A percentile compares a stretch with the other conserved stretches of the same genome.
phyloP scores from a whole-genome alignment of 2,329 filamentous ascomycete species.

The Elsinoe fawcettii region DNA sequence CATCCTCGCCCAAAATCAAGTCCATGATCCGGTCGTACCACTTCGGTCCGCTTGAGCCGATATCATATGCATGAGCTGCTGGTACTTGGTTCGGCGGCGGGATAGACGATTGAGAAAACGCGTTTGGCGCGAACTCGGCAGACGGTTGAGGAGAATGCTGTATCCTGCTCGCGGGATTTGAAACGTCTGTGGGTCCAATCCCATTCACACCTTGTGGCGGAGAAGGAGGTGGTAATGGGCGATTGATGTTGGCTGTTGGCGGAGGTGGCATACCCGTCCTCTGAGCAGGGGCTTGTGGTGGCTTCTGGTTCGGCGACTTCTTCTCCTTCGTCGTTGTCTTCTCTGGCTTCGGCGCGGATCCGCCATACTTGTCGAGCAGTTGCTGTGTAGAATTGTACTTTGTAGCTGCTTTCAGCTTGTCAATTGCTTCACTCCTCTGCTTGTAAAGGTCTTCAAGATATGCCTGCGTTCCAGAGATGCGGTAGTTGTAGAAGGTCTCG shows the following conservation, averaged over 20 bases:
- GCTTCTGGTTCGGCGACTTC: slow-evolving; percentile 21
- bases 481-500: slow-evolving; percentile 69
- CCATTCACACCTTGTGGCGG: slow-evolving; percentile 50
- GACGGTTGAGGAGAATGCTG: slow-evolving; percentile 24
- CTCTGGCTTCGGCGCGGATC: slow-evolving; percentile 39
- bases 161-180: neutral
- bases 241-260: slow-evolving; percentile 57
- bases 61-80: slow-evolving; percentile 21
- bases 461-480: slow-evolving; percentile 60
- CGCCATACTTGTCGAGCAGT: slow-evolving; percentile 88
- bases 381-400: slow-evolving; percentile 94
- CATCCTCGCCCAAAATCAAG: slow-evolving; percentile 86
- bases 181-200: slow-evolving; percentile 49
- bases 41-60: slow-evolving; percentile 35
- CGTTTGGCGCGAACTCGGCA: slow-evolving; percentile 69
- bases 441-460: slow-evolving; percentile 67
- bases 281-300: slow-evolving; percentile 38
- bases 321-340: slow-evolving; percentile 24
- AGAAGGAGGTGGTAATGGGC: slow-evolving; percentile 25
- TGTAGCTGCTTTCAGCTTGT: slow-evolving; percentile 88
- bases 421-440: slow-evolving; percentile 78
- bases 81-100: slow-evolving; percentile 20
- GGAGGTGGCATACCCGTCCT: slow-evolving; percentile 54
- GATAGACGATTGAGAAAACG: slow-evolving; percentile 42
- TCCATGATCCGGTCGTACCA: slow-evolving; percentile 97